A percentile compares a stretch with the other conserved stretches of the same genome.
Conservation (phyloP, 2,329 filamentous ascomycete genomes). For the Fusarium caatingaense region DNA sequence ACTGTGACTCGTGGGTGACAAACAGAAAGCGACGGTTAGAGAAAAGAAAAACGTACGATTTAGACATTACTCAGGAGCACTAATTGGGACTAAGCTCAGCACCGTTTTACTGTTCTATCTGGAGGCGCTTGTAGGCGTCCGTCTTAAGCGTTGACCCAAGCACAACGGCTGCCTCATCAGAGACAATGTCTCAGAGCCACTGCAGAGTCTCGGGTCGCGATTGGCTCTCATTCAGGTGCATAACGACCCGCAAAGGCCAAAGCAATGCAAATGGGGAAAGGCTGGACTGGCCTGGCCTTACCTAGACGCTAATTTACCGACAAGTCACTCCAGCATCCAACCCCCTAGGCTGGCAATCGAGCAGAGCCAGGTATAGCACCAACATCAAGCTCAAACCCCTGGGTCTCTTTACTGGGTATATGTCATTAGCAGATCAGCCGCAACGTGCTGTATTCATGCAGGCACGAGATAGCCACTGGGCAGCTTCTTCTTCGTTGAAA, state of each 20-base stretch:
- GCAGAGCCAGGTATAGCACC: constrained; percentile 10
- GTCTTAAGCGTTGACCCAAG: constrained; percentile 27
- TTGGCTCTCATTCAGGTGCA: constrained; percentile 28
- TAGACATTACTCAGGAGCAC: constrained; percentile 14
- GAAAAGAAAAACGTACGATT: constrained; percentile 35
- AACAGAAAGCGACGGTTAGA: not conserved
- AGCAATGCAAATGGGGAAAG: constrained; percentile 33
- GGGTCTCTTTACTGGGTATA: not conserved
- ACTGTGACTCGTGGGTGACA: constrained; percentile 11
- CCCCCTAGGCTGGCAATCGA: constrained; percentile 5
- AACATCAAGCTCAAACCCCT: constrained; percentile 9
- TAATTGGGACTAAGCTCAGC: constrained; percentile 12
- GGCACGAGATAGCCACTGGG: not conserved
- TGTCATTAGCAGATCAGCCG: not conserved
- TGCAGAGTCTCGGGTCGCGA: constrained; percentile 17
- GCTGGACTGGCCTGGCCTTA: not conserved
- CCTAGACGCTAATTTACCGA: constrained; percentile 1
- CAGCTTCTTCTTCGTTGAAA: not conserved
- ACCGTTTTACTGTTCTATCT: constrained; percentile 28
- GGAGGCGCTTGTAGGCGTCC: constrained; percentile 25
- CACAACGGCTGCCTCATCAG: constrained; percentile 40
- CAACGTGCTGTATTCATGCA: not conserved
- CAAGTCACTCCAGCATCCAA: constrained; percentile 9
- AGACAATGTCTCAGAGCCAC: constrained; percentile 37
- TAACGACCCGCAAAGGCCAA: constrained; percentile 17